Conservation (phyloP, 441 rosid genomes). For the Gossypium davidsonii region DNA sequence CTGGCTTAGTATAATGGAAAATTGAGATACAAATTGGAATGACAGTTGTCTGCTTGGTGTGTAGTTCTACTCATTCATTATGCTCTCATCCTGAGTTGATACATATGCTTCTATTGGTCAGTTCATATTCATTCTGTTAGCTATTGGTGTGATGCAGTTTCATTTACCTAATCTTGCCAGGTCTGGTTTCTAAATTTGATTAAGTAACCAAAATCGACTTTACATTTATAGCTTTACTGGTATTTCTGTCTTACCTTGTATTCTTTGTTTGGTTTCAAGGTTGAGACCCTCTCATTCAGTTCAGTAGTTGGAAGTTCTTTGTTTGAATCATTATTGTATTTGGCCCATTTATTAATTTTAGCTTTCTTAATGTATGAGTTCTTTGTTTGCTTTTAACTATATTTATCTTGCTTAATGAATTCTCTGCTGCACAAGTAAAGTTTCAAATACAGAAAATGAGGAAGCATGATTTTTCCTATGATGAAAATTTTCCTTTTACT, state of each 20-base stretch:
- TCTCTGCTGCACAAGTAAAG: neutral
- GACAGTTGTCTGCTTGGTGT: neutral
- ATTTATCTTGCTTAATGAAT: neutral
- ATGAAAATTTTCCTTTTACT: neutral
- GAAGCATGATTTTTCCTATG: neutral
- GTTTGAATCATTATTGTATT: neutral
- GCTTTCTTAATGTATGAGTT: neutral
- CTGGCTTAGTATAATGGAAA: neutral
- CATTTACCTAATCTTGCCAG: neutral
- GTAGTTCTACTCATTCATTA: neutral
- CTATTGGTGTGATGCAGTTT: neutral
- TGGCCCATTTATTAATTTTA: neutral
- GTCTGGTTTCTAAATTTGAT: slow-evolving; percentile 1
- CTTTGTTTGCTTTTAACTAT: neutral
- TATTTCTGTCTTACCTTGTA: neutral
- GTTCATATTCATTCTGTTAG: neutral
- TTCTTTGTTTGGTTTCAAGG: neutral
- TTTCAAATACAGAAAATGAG: neutral
- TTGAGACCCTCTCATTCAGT: neutral
- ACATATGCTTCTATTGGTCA: neutral
- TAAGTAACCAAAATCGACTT: neutral
- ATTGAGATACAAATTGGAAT: neutral
- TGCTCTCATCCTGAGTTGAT: neutral
- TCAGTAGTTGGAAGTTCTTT: neutral
- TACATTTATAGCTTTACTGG: neutral